Conservation (phyloP, 257 asterid species). For the Lithospermum erythrorhizon region DNA sequence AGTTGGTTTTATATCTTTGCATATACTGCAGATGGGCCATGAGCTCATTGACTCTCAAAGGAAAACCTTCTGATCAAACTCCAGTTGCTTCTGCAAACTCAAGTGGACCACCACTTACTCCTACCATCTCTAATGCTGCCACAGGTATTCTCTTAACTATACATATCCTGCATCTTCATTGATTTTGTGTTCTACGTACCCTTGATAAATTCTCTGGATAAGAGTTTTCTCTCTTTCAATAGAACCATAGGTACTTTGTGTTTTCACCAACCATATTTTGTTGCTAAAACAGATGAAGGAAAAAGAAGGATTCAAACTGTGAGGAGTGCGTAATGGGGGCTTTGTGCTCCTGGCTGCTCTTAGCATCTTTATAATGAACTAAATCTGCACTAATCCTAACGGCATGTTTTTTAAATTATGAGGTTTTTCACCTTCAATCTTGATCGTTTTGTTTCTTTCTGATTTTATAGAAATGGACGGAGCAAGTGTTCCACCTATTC, state of each 20-base stretch:
- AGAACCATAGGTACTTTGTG: neutral
- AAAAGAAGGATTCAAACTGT: too few species aligned
- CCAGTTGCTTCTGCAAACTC: conserved; percentile 43
- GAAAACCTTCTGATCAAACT: conserved; percentile 72
- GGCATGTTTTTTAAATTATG: conserved; percentile 4
- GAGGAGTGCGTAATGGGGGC: neutral
- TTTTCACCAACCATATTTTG: neutral
- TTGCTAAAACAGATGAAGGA: neutral
- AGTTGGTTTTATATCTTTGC: conserved; percentile 1
- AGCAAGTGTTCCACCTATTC: conserved; percentile 37
- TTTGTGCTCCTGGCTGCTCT: neutral
- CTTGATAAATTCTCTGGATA: neutral
- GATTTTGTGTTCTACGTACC: neutral
- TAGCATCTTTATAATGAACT: neutral
- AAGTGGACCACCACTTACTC: conserved; percentile 33
- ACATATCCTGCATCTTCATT: neutral
- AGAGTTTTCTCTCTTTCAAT: neutral
- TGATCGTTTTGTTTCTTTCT: conserved; percentile 20
- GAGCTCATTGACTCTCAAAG: conserved; percentile 91
- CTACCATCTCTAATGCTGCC: conserved; percentile 51
- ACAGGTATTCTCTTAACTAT: conserved; percentile 35
- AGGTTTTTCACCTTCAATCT: conserved; percentile 3
- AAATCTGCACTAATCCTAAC: neutral
- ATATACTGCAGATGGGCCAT: conserved; percentile 90
- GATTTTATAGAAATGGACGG: conserved; percentile 34